Evolutionary conservation across 2,329 filamentous ascomycete species (phyloP).

Genomic region (Calonectria pseudoreteaudii): DNA sequence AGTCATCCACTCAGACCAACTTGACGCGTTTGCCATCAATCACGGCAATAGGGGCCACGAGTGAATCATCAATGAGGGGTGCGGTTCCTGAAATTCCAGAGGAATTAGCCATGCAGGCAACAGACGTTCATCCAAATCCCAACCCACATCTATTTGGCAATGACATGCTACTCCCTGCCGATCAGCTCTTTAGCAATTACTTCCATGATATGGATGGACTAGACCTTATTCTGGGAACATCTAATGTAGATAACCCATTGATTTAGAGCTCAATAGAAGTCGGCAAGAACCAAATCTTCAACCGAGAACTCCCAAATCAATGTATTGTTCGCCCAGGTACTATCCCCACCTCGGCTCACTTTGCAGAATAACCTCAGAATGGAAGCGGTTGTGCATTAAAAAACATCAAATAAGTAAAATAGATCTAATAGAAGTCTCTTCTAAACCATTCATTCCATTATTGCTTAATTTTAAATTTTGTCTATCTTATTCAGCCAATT

Average conservation of each 20-base stretch:
- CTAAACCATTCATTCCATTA: background rate
- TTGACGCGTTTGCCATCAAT: background rate
- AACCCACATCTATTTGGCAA: background rate
- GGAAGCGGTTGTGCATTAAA: background rate
- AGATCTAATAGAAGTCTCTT: background rate
- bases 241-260: background rate
- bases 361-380: too few relatives aligned
- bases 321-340: background rate
- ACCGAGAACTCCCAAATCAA: background rate
- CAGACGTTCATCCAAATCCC: background rate
- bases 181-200: slow-evolving; percentile 8
- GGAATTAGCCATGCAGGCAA: background rate
- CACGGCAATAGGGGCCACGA: background rate
- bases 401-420: background rate
- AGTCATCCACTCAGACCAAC: background rate
- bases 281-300: too few relatives aligned
- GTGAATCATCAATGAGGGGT: too few relatives aligned
- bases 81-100: background rate
- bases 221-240: background rate
- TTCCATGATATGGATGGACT: background rate
- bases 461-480: background rate
- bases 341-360: too few relatives aligned
- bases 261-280: background rate
- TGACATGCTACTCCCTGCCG: slow-evolving; percentile 9
- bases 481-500: background rate